Conservation (phyloP, 2,329 filamentous ascomycete genomes). For the Drechslerella stenobrocha region DNA sequence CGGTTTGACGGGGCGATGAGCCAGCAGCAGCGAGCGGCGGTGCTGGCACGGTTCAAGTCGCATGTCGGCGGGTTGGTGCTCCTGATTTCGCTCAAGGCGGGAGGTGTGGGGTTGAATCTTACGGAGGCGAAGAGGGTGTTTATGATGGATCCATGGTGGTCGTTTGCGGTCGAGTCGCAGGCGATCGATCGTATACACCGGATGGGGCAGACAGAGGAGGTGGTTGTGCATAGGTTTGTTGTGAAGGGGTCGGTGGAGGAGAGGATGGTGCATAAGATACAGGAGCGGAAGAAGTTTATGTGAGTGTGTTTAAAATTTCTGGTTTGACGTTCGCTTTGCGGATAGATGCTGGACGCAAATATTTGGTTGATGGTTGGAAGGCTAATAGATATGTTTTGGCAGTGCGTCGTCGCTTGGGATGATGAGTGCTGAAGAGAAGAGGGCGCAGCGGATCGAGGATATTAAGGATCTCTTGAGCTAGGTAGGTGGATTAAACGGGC, state of each 20-base stretch:
- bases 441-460: slow-evolving; percentile 84
- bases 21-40: slow-evolving; percentile 78
- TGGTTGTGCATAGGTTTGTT: slow-evolving; percentile 84
- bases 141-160: slow-evolving; percentile 99
- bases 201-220: slow-evolving; percentile 88
- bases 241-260: slow-evolving; percentile 90
- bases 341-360: too few relatives aligned
- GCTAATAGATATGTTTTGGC: slow-evolving; percentile 52
- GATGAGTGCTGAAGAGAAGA: slow-evolving; percentile 93
- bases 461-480: slow-evolving; percentile 81
- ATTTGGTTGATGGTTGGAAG: slow-evolving; percentile 8
- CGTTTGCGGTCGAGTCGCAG: slow-evolving; percentile 92
- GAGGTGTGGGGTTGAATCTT: slow-evolving; percentile 90
- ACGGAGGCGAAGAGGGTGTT: slow-evolving; percentile 87
- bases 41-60: slow-evolving; percentile 72
- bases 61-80: slow-evolving; percentile 70
- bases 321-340: too few relatives aligned
- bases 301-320: slow-evolving; percentile 64
- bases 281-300: slow-evolving; percentile 96
- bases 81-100: slow-evolving; percentile 81
- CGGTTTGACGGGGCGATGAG: slow-evolving; percentile 88
- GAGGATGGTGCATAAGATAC: slow-evolving; percentile 81
- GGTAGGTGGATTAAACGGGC: neutral
- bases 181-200: slow-evolving; percentile 96
- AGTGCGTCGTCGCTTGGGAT: slow-evolving; percentile 93